Evolutionary conservation across 1,139 yeast species (phyloP), one percentile per base, ranked within the genome.

Genomic region (Meyerozyma elateridarum): DNA sequence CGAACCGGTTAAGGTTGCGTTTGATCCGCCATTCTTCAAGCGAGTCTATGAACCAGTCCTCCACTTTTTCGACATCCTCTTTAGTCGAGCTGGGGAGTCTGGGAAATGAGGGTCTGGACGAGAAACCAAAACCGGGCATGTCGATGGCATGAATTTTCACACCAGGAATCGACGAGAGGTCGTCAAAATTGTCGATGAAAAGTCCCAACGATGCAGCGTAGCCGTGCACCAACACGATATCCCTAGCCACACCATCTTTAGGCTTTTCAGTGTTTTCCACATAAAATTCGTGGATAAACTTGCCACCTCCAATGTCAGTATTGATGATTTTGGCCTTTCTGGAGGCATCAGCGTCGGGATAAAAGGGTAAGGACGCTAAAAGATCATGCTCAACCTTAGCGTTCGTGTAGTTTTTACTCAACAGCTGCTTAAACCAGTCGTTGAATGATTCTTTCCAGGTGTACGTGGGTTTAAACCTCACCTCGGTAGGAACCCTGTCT

Each of bases 1-100:
- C 77, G 46, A 91, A 79, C 40, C 72, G 72, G 4, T 69, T 62
- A 25, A 84, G 56, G 0, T 68, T 64, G 28, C 83, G 68, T 19
- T 61, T 63, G 25, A 52, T 51, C 41, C 97, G 69, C 98, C 98
- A 91, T 40, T 64, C 65, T 51, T 91, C 97, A n/a, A 91, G 54
- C 1, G 89, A 66, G 44, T 85, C 94, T 21, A 82, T 65, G 45
- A 87, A 89, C 69, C 85, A 80, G 40, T 75, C 69, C 51, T 87
- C 95, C 9, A 81, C 76, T 40, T 70, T 68, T 13, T 52, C 41
- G 3, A 52, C 37, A 13, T 39, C 21, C 25, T 61, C 59, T 28
- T 56, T 54, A n/a, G 70, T 52, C 5, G 45, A 40, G 14, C 49
- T 32, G 1, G 54, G 44, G 16, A 60, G 54, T 6, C 50, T 41